phyloP scores from a whole-genome alignment of 148 eudicot species.

The Persicaria maculosa region DNA sequence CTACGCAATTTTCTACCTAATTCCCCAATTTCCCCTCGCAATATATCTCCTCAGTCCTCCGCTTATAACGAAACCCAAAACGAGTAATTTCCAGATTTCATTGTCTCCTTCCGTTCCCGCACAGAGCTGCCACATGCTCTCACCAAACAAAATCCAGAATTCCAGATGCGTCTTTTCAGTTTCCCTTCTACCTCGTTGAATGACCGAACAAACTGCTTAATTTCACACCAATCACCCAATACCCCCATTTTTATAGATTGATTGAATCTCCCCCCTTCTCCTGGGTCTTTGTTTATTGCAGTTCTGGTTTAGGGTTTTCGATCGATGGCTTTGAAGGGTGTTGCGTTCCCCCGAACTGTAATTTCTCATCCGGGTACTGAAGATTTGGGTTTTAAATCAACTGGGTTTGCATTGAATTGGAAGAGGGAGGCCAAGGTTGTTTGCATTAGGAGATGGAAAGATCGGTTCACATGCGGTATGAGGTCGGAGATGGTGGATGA shows the following conservation, averaged over 20 bases:
- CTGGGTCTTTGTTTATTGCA: not conserved
- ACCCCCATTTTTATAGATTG: not conserved
- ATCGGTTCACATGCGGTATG: not conserved
- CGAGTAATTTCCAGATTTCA: not conserved
- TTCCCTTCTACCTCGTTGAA: not conserved
- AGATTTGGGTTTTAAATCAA: not conserved
- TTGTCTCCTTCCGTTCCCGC: not conserved
- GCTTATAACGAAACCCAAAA: not conserved
- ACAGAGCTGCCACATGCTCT: not conserved
- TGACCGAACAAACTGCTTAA: not conserved
- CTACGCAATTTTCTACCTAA: not conserved
- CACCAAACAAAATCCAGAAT: constrained; percentile 2
- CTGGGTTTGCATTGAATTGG: constrained; percentile 12
- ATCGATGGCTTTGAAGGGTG: constrained; percentile 6
- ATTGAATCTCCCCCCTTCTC: not conserved
- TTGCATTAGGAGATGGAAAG: not conserved
- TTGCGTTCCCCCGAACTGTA: not conserved
- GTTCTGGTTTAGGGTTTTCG: not conserved
- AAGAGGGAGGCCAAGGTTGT: not conserved
- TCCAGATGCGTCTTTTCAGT: not conserved
- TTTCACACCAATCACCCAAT: not conserved
- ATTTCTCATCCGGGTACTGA: constrained; percentile 1
- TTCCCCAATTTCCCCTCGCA: not conserved
- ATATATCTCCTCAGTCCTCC: not conserved
- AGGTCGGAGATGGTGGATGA: constrained; percentile 14